Evolutionary conservation across 768 basidiomycete species (phyloP).

Genomic region (Austroboletus eburneus): DNA sequence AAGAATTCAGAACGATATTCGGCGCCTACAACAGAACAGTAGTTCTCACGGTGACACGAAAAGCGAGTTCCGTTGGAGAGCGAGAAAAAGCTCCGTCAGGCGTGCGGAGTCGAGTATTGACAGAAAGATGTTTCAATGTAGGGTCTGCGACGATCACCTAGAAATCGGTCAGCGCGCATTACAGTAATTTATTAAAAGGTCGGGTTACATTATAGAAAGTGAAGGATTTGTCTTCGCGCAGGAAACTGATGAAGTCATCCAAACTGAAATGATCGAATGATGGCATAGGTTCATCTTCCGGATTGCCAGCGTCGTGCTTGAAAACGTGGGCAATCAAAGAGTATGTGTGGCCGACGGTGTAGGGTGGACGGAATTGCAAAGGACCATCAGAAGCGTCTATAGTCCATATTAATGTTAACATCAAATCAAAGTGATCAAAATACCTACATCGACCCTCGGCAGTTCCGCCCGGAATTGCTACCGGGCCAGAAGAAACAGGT

Average conservation of each 20-base stretch:
- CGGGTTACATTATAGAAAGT: slow-evolving; percentile 7
- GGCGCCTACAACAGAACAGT: background rate
- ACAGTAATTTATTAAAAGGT: background rate
- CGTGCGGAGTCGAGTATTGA: slow-evolving; percentile 9
- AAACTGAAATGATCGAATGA: background rate
- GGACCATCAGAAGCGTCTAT: slow-evolving; percentile 1
- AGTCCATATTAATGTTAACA: background rate
- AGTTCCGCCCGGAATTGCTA: background rate
- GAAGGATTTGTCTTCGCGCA: background rate
- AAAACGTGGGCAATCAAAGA: slow-evolving; percentile 10
- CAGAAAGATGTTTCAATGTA: slow-evolving; percentile 3
- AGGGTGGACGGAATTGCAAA: slow-evolving; percentile 7
- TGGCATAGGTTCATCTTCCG: background rate
- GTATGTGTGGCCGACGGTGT: slow-evolving; percentile 1
- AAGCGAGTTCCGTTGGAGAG: background rate
- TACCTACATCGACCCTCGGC: background rate
- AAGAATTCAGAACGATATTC: background rate
- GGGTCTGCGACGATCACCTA: slow-evolving; percentile 12
- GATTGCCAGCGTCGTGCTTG: background rate
- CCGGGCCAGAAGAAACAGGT: background rate
- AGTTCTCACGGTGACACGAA: background rate
- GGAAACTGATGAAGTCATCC: slow-evolving; percentile 1
- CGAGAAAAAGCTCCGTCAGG: background rate
- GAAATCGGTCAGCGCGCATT: background rate
- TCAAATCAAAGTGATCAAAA: background rate